Evolutionary conservation across 1,139 yeast species (phyloP).

Genomic region (Blastobotrys indianensis): DNA sequence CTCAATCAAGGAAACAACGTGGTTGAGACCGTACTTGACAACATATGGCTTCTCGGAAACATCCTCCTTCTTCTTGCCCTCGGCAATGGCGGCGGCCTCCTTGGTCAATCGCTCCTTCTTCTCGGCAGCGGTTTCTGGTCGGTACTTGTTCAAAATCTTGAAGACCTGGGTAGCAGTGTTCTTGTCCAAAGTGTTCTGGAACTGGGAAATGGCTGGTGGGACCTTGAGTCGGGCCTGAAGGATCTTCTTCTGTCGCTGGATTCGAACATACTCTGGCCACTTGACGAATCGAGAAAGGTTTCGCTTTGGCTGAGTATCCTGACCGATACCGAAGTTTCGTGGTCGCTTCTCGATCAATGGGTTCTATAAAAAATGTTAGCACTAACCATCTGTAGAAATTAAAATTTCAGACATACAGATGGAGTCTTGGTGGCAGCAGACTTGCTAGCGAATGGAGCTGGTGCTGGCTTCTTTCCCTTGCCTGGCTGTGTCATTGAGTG

Average conservation of each 20-base stretch:
- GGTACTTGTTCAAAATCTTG: slow-evolving; percentile 96
- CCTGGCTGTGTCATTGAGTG: slow-evolving; percentile 82
- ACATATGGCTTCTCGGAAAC: slow-evolving; percentile 93
- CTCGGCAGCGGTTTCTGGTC: slow-evolving; percentile 95
- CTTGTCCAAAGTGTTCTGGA: slow-evolving; percentile 92
- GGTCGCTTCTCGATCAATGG: slow-evolving; percentile 85
- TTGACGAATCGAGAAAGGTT: slow-evolving; percentile 93
- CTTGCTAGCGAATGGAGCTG: slow-evolving; percentile 69
- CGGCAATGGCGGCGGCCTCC: slow-evolving; percentile 98
- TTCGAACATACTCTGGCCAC: slow-evolving; percentile 98
- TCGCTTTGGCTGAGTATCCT: slow-evolving; percentile 89
- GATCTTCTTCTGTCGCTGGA: slow-evolving; percentile 97
- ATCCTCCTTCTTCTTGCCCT: slow-evolving; percentile 93
- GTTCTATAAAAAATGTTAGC: slow-evolving; percentile 40
- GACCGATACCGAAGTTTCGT: slow-evolving; percentile 95
- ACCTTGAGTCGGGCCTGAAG: slow-evolving; percentile 93
- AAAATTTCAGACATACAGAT: slow-evolving; percentile 21
- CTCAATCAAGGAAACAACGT: slow-evolving; percentile 92
- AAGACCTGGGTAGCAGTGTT: slow-evolving; percentile 96
- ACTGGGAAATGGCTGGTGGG: slow-evolving; percentile 97
- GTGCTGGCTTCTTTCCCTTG: slow-evolving; percentile 73
- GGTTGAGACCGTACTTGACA: slow-evolving; percentile 97
- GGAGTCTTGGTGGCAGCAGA: slow-evolving; percentile 35
- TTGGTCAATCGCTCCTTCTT: slow-evolving; percentile 98
- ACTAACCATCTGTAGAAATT: not conserved